A percentile compares a stretch with the other conserved stretches of the same genome.
Evolutionary conservation across 495 filamentous ascomycete genomes (phyloP).

Genomic region (Penicillium flavigenum): DNA sequence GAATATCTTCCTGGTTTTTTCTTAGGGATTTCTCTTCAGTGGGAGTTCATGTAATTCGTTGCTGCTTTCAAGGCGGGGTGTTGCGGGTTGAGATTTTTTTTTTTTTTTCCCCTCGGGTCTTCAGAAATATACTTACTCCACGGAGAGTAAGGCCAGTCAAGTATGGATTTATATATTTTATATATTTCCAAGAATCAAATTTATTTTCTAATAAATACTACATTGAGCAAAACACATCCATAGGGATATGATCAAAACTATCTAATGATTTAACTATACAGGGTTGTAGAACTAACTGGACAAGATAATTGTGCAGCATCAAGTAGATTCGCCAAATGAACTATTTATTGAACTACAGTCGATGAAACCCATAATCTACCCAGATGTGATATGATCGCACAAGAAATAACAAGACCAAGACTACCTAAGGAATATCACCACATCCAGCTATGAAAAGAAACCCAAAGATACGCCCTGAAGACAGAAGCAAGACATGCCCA

Average conservation of each 20-base stretch:
- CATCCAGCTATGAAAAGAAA: slow-evolving; percentile 10
- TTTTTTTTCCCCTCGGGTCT: slow-evolving; percentile 11
- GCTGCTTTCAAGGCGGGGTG: slow-evolving; percentile 19
- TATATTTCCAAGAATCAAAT: not conserved
- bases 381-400: slow-evolving; percentile 7
- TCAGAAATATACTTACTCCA: slow-evolving; percentile 14
- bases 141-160: not conserved
- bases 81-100: slow-evolving; percentile 20
- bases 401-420: slow-evolving; percentile 18
- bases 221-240: not conserved
- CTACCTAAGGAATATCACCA: slow-evolving; percentile 5
- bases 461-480: slow-evolving; percentile 29
- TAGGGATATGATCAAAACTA: not conserved
- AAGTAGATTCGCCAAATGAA: not conserved
- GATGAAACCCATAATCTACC: not conserved
- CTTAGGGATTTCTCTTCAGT: not conserved
- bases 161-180: slow-evolving; percentile 1
- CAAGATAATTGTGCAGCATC: slow-evolving; percentile 6
- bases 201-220: not conserved
- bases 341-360: not conserved
- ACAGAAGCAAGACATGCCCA: slow-evolving; percentile 28
- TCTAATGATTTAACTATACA: not conserved
- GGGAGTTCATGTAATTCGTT: slow-evolving; percentile 5
- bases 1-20: not conserved
- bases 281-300: not conserved